phyloP scores from a whole-genome alignment of 441 rosid species.

The Euphorbia celastroides region DNA sequence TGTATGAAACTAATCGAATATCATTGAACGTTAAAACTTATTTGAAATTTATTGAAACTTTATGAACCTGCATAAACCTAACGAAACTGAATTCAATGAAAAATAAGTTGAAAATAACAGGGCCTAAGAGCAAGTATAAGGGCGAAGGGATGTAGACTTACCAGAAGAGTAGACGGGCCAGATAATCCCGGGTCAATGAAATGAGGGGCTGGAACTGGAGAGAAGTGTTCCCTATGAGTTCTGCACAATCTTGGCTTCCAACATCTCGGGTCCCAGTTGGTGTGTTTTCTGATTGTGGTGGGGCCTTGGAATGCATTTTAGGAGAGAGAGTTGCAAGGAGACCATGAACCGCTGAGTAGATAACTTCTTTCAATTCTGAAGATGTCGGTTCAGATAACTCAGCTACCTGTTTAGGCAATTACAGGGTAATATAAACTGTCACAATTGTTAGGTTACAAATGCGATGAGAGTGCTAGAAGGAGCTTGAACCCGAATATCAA shows the following conservation, averaged over 20 bases:
- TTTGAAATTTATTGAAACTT: too few relatives aligned
- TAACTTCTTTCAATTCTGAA: slow-evolving; percentile 63
- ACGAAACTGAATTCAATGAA: too few relatives aligned
- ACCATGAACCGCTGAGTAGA: slow-evolving; percentile 78
- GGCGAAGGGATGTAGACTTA: slow-evolving; percentile 28
- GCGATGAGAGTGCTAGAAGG: slow-evolving; percentile 9
- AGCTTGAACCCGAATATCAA: neutral
- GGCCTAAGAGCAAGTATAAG: too few relatives aligned
- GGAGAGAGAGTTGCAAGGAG: slow-evolving; percentile 92
- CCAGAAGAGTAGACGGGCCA: slow-evolving; percentile 96
- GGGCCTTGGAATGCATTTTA: slow-evolving; percentile 71
- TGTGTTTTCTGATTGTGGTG: slow-evolving; percentile 54
- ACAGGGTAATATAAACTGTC: neutral
- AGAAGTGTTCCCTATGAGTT: slow-evolving; percentile 72
- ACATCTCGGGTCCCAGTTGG: slow-evolving; percentile 38
- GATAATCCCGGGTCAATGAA: slow-evolving; percentile 76
- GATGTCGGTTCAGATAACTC: slow-evolving; percentile 87
- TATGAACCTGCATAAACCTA: too few relatives aligned
- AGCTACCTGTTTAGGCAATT: slow-evolving; percentile 54
- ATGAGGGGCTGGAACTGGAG: slow-evolving; percentile 77
- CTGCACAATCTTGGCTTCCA: slow-evolving; percentile 59
- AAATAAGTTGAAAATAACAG: too few relatives aligned
- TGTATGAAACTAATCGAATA: too few relatives aligned
- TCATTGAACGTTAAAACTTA: too few relatives aligned
- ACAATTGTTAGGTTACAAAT: neutral